Evolutionary conservation across 169 alveolate species (phyloP), one percentile per base, ranked within the genome.

Genomic region (Babesia caballi): DNA sequence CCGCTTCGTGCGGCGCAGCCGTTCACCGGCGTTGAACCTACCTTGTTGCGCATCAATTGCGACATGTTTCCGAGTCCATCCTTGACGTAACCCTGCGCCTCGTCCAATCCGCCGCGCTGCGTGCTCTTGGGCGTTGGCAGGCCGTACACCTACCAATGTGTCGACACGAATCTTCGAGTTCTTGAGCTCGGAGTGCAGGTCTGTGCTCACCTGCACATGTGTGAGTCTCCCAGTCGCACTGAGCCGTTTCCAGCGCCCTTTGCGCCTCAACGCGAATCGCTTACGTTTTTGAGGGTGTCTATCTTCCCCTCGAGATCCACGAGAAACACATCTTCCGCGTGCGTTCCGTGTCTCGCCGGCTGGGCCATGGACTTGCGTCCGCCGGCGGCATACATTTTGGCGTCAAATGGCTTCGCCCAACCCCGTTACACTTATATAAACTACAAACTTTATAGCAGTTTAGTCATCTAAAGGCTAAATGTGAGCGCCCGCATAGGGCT

Each of bases 231-330:
- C 21, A 7, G 11, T 32, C 8, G 50, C 19, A n/a, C 5, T 19
- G 53, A 36, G 53, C 50, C 19, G 19, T 7, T 35, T 23, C n/a
- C 33, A 4, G 32, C 15, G 68, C 11, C 53, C 9, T 36, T n/a
- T 7, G 17, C 60, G 32, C 15, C 15, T 5, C 6, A 42, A 58
- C 15, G 15, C 17, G 15, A 15, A 35, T 17, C 0, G 0, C 58
- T 12, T 65, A 81, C 88, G 60, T 65, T 72, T 65, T 81, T 81
- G 2, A 81, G 56, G 33, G 78, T 57, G 40, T 61, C 75, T 4
- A 81, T 66, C 61, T 81, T 81, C 17, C 75, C 65, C 47, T 81
- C 88, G 9, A 81, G 65, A 50, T 81, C 88, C 28, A 81, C 52
- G 32, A 81, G 42, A 28, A 81, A 71, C 30, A 54, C 65, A 53